Evolutionary conservation across 169 alveolate species (phyloP).

Genomic region (Babesia caballi): DNA sequence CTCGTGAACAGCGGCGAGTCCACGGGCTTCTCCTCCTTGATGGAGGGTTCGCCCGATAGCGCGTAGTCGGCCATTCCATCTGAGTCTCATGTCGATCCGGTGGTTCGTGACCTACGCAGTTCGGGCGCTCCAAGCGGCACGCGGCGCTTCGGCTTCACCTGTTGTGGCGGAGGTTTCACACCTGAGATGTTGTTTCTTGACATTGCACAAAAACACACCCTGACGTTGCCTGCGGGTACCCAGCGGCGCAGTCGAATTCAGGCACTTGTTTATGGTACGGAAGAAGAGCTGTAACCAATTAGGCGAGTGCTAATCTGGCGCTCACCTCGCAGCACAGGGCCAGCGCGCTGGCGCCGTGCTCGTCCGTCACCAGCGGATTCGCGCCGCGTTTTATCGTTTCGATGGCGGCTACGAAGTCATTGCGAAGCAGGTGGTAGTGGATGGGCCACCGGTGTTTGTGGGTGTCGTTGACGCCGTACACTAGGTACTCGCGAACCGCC

Average conservation of each 20-base stretch:
- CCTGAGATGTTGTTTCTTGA: neutral
- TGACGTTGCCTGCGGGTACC: neutral
- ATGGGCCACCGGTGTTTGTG: slow-evolving; percentile 63
- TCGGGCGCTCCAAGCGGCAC: neutral
- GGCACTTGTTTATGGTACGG: slow-evolving; percentile 45
- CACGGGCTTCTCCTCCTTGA: neutral
- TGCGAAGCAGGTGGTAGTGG: slow-evolving; percentile 62
- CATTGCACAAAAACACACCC: neutral
- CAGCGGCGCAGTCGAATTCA: slow-evolving; percentile 37
- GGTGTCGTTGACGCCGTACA: slow-evolving; percentile 36
- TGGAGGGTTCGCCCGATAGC: neutral
- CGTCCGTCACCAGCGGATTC: slow-evolving; percentile 61
- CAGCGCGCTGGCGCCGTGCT: slow-evolving; percentile 64
- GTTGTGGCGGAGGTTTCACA: too few species aligned
- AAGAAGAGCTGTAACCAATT: slow-evolving; percentile 19
- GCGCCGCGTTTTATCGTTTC: slow-evolving; percentile 65
- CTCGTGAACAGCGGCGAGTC: neutral
- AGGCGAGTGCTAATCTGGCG: neutral
- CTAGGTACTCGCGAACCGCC: slow-evolving; percentile 23
- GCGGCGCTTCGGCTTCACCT: neutral
- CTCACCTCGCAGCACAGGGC: slow-evolving; percentile 49
- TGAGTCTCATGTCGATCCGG: neutral
- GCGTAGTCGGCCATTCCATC: slow-evolving; percentile 39
- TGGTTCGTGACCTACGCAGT: slow-evolving; percentile 10
- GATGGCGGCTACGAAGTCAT: slow-evolving; percentile 66